Conservation (phyloP, 2,329 filamentous ascomycete genomes). For the Ophiognomonia clavigignenti-juglandacearum region DNA sequence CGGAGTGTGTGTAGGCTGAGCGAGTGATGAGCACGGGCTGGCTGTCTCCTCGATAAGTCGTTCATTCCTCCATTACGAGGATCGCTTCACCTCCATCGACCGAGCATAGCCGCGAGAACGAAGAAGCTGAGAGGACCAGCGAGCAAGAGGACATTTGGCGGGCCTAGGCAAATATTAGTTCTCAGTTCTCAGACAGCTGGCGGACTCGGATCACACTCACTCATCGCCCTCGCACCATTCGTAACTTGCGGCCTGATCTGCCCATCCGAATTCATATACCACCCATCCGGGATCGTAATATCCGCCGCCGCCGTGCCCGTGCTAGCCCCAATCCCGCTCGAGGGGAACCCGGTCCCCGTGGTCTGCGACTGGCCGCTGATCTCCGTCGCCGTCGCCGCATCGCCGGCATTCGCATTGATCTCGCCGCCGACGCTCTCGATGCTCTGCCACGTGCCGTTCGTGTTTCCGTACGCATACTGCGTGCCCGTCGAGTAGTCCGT, state of each 20-base stretch:
- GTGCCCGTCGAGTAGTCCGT: conserved; percentile 92
- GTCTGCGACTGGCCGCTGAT: conserved; percentile 55
- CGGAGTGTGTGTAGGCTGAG: no score
- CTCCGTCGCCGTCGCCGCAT: conserved; percentile 49
- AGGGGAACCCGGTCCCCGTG: conserved; percentile 62
- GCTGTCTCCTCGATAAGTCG: background rate
- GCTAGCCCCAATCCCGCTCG: conserved; percentile 60
- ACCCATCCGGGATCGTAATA: conserved; percentile 65
- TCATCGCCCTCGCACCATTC: conserved; percentile 59
- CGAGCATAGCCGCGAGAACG: conserved; percentile 23
- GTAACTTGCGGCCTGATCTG: conserved; percentile 70
- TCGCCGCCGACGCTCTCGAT: conserved; percentile 76
- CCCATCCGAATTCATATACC: conserved; percentile 72
- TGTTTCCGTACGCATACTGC: conserved; percentile 77
- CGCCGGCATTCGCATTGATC: conserved; percentile 64
- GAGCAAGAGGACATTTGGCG: conserved; percentile 41
- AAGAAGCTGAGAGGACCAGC: conserved; percentile 43
- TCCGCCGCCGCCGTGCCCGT: conserved; percentile 48
- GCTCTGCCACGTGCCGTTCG: conserved; percentile 71
- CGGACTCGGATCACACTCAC: conserved; percentile 17
- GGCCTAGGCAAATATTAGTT: conserved; percentile 19
- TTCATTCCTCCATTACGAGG: conserved; percentile 27
- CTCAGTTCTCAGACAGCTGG: no score
- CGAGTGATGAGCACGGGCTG: background rate
- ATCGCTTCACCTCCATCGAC: conserved; percentile 38